phyloP scores from a whole-genome alignment of 73 alveolate species.

The Breviolum minutum region DNA sequence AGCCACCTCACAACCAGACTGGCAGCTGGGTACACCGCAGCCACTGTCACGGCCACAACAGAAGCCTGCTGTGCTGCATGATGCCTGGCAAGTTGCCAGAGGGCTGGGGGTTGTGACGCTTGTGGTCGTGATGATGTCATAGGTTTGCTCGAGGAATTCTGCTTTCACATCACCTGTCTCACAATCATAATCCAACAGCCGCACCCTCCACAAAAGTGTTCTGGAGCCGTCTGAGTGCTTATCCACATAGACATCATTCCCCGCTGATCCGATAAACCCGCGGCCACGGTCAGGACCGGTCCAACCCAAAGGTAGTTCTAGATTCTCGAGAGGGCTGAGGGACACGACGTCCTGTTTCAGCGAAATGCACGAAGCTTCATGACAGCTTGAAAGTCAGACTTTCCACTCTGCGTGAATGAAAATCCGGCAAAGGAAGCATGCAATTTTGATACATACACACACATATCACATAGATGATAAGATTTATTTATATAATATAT shows the following conservation, averaged over 20 bases:
- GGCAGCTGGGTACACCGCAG: constrained; percentile 49
- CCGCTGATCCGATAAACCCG: constrained; percentile 16
- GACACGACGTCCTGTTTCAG: background rate
- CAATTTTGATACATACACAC: background rate
- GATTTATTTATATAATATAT: no score
- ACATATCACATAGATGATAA: no score
- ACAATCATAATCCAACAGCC: constrained; percentile 37
- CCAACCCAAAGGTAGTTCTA: background rate
- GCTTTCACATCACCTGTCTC: constrained; percentile 29
- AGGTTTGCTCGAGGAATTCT: background rate
- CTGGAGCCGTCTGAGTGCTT: constrained; percentile 33
- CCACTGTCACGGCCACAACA: constrained; percentile 54
- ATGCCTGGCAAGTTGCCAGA: background rate
- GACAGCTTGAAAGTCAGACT: background rate
- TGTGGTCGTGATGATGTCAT: constrained; percentile 25
- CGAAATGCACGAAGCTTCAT: no score
- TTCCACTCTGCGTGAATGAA: background rate
- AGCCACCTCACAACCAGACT: constrained; percentile 1
- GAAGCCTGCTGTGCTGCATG: constrained; percentile 24
- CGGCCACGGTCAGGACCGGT: constrained; percentile 12
- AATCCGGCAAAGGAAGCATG: background rate
- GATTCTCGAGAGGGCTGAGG: background rate
- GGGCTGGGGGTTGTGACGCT: constrained; percentile 9
- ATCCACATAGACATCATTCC: background rate
- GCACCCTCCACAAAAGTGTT: constrained; percentile 56